Conservation (phyloP, 345 rosid species). For the Leavenworthia alabamica region DNA sequence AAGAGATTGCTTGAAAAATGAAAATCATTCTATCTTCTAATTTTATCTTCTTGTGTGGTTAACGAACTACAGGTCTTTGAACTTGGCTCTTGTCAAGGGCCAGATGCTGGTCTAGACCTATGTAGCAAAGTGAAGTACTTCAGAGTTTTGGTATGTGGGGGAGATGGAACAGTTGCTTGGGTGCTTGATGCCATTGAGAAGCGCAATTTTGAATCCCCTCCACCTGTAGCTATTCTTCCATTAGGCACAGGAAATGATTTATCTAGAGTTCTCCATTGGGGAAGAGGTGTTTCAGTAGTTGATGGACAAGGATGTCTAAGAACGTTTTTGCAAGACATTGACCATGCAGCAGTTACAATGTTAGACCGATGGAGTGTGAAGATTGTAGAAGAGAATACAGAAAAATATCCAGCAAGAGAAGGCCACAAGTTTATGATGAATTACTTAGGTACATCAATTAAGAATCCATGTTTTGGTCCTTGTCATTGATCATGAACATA, state of each 20-base stretch:
- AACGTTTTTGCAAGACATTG: conserved; percentile 58
- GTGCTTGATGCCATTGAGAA: conserved; percentile 69
- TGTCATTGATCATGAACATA: conserved; percentile 11
- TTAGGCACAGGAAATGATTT: conserved; percentile 87
- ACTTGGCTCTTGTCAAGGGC: conserved; percentile 64
- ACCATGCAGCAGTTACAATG: conserved; percentile 77
- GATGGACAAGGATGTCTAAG: conserved; percentile 65
- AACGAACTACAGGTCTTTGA: conserved; percentile 52
- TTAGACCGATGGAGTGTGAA: conserved; percentile 77
- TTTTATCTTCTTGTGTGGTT: not conserved
- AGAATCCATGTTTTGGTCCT: not conserved
- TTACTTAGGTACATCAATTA: conserved; percentile 51
- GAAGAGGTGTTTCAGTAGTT: conserved; percentile 59
- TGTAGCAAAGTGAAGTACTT: conserved; percentile 57
- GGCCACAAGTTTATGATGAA: conserved; percentile 72
- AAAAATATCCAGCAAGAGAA: conserved; percentile 29
- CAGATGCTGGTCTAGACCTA: conserved; percentile 65
- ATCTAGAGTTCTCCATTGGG: conserved; percentile 81
- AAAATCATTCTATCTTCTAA: not conserved
- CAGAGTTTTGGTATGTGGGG: conserved; percentile 76
- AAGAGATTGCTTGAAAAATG: conserved; percentile 1
- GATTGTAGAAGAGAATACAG: conserved; percentile 43
- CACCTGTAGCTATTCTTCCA: conserved; percentile 80
- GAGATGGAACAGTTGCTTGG: conserved; percentile 91
- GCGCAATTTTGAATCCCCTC: conserved; percentile 66